phyloP scores from a whole-genome alignment of 495 filamentous ascomycete genomes.

The Trichoderma erinaceum region DNA sequence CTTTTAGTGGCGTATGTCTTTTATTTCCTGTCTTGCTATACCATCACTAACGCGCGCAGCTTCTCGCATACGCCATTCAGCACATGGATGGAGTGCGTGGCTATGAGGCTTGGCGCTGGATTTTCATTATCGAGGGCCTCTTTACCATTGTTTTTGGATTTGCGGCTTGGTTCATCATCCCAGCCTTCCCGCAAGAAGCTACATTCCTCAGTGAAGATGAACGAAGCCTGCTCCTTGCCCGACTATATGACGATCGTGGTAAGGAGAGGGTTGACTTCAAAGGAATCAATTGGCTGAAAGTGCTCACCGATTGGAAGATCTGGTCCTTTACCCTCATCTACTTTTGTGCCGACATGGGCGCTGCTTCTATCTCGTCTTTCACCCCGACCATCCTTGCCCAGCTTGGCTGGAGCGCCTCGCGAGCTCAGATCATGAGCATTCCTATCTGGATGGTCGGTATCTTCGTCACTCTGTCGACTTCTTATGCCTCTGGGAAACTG shows the following conservation, averaged over 20 bases:
- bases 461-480: not conserved
- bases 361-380: constrained; percentile 66
- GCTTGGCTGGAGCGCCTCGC: constrained; percentile 49
- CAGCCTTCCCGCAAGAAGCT: constrained; percentile 54
- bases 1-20: not conserved
- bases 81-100: constrained; percentile 58
- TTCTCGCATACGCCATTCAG: constrained; percentile 65
- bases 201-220: constrained; percentile 15
- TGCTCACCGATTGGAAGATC: constrained; percentile 65
- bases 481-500: not conserved
- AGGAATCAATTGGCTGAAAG: constrained; percentile 4
- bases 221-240: not conserved
- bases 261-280: constrained; percentile 59
- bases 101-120: constrained; percentile 54
- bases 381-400: constrained; percentile 58
- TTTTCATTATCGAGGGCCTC: constrained; percentile 64
- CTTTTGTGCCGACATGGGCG: constrained; percentile 47
- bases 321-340: constrained; percentile 49
- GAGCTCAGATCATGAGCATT: constrained; percentile 56
- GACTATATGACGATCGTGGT: constrained; percentile 46
- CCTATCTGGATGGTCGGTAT: constrained; percentile 26
- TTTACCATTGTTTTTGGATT: constrained; percentile 59
- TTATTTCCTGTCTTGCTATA: constrained; percentile 60
- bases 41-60: constrained; percentile 67
- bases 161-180: constrained; percentile 52